Base-by-base conservation (phyloP, 2,329 filamentous ascomycete genomes). In the Trichoderma simmonsii region DNA sequence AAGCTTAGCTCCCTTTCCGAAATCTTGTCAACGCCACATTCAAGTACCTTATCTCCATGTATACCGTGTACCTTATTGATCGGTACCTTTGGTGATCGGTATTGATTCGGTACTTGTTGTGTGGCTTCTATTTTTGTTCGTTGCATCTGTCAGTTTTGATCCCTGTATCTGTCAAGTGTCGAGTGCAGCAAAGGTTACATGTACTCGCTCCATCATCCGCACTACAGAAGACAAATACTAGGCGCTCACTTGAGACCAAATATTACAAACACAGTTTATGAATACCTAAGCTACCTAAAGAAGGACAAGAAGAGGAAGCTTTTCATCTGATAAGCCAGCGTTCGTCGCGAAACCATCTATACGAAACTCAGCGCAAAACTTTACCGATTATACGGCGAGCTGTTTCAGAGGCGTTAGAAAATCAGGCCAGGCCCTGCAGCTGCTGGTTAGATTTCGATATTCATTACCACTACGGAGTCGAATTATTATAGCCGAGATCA, bases 401-500 rank as follows among this genome's bases (percentile, higher is more conserved):
- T 30, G 66, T 69, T 69, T 69, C 66, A 69, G 32, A 54, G 30
- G 56, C 28, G 39, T 70, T 62, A 36, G 26, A 61, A 70, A 70
- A 48, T 30, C 28, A 36, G 51, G 64, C 64, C 32, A 67, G 24
- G 51, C 66, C 24, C 28, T 62, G 28, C 21, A 21, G 66, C 12
- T 70, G 66, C 21, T 30, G 57, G 28, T 70, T 70, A 62, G 57
- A 70, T 70, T 70, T 70, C 43, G 66, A 70, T 70, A 61, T 70
- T 70, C 66, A 70, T 70, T 70, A 54, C 66, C 39, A 51, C 39
- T 69, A 69, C 36, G 54, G 56, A 68, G 54, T 36, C 36, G 26
- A 43, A 60, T 67, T 60, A 68, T 67, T 60, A 70, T 54, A 61
- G 66, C 66, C 66, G 66, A 70, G 66, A 70, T 62, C 66, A 70